These are phyloP conservation scores for Ulota crispa DNA, from an alignment of 225 moss, liverwort and hornwort genomes.

Conservation along the genomic window DNA sequence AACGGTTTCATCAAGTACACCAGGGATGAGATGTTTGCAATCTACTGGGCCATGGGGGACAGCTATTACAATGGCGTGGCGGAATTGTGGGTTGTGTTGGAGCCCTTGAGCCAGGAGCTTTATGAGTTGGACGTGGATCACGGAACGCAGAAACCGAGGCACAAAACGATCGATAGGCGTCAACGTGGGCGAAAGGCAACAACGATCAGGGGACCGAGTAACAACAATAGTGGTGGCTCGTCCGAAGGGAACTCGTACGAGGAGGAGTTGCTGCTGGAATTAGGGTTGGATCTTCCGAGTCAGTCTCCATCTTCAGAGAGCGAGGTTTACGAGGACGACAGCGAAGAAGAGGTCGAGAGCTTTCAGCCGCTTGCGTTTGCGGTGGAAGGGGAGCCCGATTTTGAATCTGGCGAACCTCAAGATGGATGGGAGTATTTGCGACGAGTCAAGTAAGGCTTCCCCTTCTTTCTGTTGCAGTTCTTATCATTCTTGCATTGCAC, in stretches of 20 bases:
- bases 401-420: conserved; percentile 88
- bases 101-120: conserved; percentile 43
- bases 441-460: conserved; percentile 70
- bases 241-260: conserved; percentile 25
- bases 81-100: conserved; percentile 39
- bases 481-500: not conserved
- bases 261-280: conserved; percentile 44
- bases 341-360: conserved; percentile 79
- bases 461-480: not conserved
- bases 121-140: conserved; percentile 54
- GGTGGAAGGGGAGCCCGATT: conserved; percentile 95
- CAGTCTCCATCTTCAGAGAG: conserved; percentile 28
- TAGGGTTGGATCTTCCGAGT: conserved; percentile 38
- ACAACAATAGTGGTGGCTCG: not conserved
- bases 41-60: conserved; percentile 45
- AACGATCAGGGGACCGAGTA: not conserved
- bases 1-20: conserved; percentile 27
- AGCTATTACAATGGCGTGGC: conserved; percentile 29
- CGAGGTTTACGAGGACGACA: conserved; percentile 58
- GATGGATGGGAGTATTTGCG: conserved; percentile 99
- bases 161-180: conserved; percentile 54
- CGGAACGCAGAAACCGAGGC: conserved; percentile 38
- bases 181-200: conserved; percentile 46
- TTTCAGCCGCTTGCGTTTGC: conserved; percentile 90
- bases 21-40: conserved; percentile 45